Evolutionary conservation across 2,329 filamentous ascomycete genomes (phyloP).

Genomic region (Cytospora mali): DNA sequence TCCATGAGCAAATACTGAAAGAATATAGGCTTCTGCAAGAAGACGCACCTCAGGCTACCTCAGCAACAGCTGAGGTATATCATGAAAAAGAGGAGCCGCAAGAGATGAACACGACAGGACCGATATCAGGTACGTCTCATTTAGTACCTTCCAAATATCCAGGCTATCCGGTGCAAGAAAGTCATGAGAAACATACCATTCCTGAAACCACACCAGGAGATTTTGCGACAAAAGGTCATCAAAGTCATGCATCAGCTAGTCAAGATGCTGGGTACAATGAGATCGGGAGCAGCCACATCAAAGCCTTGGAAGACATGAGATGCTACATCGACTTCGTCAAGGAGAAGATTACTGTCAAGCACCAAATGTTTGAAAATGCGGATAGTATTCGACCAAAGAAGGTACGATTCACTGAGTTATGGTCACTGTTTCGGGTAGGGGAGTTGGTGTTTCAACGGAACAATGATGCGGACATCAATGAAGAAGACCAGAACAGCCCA

Average conservation of each 20-base stretch:
- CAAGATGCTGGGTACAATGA: too few species aligned
- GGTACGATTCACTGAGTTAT: constrained; percentile 10
- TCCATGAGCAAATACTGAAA: constrained; percentile 1
- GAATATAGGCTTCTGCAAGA: neutral
- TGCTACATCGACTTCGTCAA: constrained; percentile 20
- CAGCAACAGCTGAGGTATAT: neutral
- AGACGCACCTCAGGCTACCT: neutral
- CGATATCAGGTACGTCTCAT: too few species aligned
- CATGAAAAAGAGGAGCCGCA: neutral
- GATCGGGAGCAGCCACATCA: neutral
- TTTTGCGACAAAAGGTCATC: too few species aligned
- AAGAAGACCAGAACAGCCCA: neutral
- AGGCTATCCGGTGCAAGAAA: too few species aligned
- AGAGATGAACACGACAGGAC: neutral
- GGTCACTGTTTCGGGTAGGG: constrained; percentile 14
- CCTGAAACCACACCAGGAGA: neutral
- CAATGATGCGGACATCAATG: neutral
- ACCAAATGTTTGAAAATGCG: neutral
- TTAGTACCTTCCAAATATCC: too few species aligned
- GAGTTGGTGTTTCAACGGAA: constrained; percentile 3
- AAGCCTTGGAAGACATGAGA: constrained; percentile 10
- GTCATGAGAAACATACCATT: neutral
- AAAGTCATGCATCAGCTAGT: too few species aligned
- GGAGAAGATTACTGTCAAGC: neutral
- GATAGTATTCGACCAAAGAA: neutral